Evolutionary conservation across 352 stramenopile genomes (phyloP).

Genomic region (Phytopythium litorale): DNA sequence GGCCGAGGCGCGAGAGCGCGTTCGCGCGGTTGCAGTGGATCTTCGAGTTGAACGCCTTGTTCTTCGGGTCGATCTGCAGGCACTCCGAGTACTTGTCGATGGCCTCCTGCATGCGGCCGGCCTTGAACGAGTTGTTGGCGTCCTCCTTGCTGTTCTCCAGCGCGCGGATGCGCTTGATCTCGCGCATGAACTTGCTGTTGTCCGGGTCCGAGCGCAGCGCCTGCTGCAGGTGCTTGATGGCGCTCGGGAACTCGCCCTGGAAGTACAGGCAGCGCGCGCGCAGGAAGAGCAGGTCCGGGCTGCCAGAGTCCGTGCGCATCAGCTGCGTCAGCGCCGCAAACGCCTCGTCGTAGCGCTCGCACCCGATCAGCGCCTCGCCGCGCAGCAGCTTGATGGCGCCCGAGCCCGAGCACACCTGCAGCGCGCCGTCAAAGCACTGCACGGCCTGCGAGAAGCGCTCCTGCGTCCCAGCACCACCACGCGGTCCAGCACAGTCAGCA

Average conservation of each 20-base stretch:
- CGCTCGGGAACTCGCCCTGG: conserved; percentile 91
- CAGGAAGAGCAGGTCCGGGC: conserved; percentile 81
- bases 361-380: conserved; percentile 70
- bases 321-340: conserved; percentile 79
- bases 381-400: conserved; percentile 70
- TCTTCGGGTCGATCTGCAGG: conserved; percentile 83
- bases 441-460: conserved; percentile 67
- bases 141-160: conserved; percentile 88
- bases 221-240: conserved; percentile 92
- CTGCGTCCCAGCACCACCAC: conserved; percentile 17
- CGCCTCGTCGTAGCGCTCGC: conserved; percentile 79
- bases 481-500: neutral
- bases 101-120: conserved; percentile 69
- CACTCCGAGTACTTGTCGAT: conserved; percentile 88
- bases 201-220: conserved; percentile 88
- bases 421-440: conserved; percentile 62
- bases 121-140: conserved; percentile 89
- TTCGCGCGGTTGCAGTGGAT: conserved; percentile 92
- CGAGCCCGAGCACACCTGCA: conserved; percentile 63
- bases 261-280: conserved; percentile 89
- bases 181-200: conserved; percentile 82
- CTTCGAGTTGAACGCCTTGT: conserved; percentile 93
- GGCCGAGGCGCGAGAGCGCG: conserved; percentile 72
- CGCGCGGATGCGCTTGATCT: conserved; percentile 85
- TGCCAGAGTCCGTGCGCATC: conserved; percentile 81